Conservation (phyloP, 257 asterid species). For the Scutellaria barbata region DNA sequence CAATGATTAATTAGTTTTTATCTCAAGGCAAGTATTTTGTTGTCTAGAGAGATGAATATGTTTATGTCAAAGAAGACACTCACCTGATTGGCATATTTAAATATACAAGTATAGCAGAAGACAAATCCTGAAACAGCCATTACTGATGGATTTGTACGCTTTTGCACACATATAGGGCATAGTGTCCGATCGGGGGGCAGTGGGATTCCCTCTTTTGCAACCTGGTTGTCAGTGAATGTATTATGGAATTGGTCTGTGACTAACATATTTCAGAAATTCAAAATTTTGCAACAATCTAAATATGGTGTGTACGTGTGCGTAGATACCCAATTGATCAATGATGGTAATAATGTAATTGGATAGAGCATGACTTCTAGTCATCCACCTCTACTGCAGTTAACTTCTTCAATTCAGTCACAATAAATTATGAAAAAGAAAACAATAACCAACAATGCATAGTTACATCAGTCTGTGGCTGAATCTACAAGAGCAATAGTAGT, state of each 20-base stretch:
- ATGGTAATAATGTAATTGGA: not conserved
- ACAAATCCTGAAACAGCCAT: conserved; percentile 92
- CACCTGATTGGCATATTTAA: conserved; percentile 91
- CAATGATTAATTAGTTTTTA: not conserved
- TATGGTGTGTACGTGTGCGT: not conserved
- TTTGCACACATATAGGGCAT: conserved; percentile 88
- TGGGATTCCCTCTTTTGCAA: conserved; percentile 90
- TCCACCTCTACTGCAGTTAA: not conserved
- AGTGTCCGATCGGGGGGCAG: conserved; percentile 77
- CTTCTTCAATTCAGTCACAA: conserved; percentile 4
- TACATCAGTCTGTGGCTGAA: not conserved
- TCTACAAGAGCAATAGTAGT: not conserved
- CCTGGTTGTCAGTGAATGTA: conserved; percentile 51
- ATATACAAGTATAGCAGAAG: conserved; percentile 94
- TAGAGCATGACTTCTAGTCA: not conserved
- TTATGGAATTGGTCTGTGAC: not conserved
- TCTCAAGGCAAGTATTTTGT: not conserved
- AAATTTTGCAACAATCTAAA: too few relatives aligned
- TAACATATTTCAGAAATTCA: too few relatives aligned
- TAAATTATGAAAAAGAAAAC: not conserved
- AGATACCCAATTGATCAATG: not conserved
- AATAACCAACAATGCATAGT: not conserved
- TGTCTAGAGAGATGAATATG: not conserved
- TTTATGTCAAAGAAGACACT: conserved; percentile 34
- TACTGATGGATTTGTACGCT: conserved; percentile 90